These are phyloP conservation scores for Hemileccinum impolitum DNA, from an alignment of 768 basidiomycete genomes.

Conservation along the genomic window DNA sequence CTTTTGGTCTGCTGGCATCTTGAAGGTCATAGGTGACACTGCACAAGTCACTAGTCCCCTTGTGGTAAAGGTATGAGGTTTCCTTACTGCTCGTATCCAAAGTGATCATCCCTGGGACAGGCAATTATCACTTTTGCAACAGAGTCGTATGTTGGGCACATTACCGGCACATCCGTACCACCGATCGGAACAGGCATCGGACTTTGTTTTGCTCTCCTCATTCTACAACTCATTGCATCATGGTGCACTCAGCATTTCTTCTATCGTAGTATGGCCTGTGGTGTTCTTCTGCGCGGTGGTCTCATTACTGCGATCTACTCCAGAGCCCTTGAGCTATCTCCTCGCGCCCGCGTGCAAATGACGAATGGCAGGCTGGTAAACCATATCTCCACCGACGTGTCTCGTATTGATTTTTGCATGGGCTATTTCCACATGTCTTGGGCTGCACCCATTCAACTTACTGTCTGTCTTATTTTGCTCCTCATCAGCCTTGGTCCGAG, in stretches of 20 bases:
- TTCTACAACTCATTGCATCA: slow-evolving; percentile 64
- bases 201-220: slow-evolving; percentile 64
- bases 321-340: slow-evolving; percentile 70
- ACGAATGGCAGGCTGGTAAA: slow-evolving; percentile 90
- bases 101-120: slow-evolving; percentile 29
- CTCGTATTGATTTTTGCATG: slow-evolving; percentile 85
- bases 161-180: slow-evolving; percentile 36
- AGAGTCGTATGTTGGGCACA: slow-evolving; percentile 53
- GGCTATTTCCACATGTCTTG: slow-evolving; percentile 81
- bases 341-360: slow-evolving; percentile 73
- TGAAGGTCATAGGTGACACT: slow-evolving; percentile 62
- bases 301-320: slow-evolving; percentile 86
- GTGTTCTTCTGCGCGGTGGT: slow-evolving; percentile 79
- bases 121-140: slow-evolving; percentile 69
- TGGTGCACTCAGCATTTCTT: slow-evolving; percentile 80
- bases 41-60: slow-evolving; percentile 74
- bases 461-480: slow-evolving; percentile 72
- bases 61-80: slow-evolving; percentile 61
- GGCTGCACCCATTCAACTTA: slow-evolving; percentile 74
- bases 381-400: slow-evolving; percentile 91
- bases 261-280: slow-evolving; percentile 68
- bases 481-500: slow-evolving; percentile 66
- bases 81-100: neutral
- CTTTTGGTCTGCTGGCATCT: slow-evolving; percentile 69
- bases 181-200: slow-evolving; percentile 64